Evolutionary conservation across 2,329 filamentous ascomycete genomes (phyloP).

Genomic region (Penicillium sp.): DNA sequence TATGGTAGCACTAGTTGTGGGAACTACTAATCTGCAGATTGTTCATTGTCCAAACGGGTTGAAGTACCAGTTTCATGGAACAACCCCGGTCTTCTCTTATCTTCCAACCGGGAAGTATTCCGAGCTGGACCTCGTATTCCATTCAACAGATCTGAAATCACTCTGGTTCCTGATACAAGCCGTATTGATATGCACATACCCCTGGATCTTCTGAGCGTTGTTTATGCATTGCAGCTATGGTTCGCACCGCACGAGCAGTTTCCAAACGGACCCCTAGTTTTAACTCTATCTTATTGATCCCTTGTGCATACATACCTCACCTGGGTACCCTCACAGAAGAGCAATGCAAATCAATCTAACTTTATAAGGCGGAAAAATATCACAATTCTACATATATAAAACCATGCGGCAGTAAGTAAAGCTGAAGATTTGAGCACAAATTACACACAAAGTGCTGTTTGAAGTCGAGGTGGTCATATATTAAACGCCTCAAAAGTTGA

Average conservation of each 20-base stretch:
- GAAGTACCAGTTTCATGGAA: background rate
- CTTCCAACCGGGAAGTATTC: background rate
- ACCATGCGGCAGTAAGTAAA: background rate
- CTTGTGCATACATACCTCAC: background rate
- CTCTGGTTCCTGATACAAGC: background rate
- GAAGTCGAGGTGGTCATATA: background rate
- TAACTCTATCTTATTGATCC: background rate
- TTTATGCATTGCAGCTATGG: background rate
- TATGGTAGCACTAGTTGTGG: background rate
- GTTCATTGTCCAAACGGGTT: background rate
- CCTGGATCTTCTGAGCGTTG: background rate
- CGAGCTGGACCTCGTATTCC: background rate
- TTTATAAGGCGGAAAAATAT: background rate
- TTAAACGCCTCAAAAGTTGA: background rate
- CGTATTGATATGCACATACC: background rate
- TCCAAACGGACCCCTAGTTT: background rate
- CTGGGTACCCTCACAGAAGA: background rate
- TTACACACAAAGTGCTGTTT: no score
- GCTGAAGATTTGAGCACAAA: background rate
- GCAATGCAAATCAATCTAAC: no score
- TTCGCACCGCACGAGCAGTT: background rate
- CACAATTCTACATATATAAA: background rate
- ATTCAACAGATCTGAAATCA: background rate
- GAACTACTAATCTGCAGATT: background rate
- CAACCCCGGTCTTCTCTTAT: background rate